Evolutionary conservation across 306 rosid species (phyloP).

Genomic region (Cicer cuneatum): DNA sequence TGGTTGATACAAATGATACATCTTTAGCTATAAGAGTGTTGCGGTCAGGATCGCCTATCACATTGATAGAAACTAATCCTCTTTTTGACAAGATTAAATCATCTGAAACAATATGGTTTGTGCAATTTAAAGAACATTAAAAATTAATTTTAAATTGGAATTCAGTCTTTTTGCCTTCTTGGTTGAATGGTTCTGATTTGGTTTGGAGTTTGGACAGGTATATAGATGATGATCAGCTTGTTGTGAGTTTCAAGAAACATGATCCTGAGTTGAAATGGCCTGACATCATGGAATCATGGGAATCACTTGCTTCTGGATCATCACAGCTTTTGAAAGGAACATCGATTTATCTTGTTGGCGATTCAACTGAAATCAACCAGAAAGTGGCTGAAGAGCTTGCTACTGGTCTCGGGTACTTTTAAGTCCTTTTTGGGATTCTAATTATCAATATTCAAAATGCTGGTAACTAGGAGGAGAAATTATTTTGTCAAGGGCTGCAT

Average conservation of each 20-base stretch:
- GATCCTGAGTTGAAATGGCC: constrained; percentile 95
- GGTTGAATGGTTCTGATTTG: constrained; percentile 37
- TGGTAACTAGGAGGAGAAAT: background rate
- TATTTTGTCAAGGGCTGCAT: background rate
- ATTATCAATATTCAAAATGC: constrained; percentile 27
- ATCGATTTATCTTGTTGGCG: constrained; percentile 83
- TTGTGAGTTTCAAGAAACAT: constrained; percentile 84
- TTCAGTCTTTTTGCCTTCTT: constrained; percentile 36
- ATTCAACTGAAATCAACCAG: constrained; percentile 79
- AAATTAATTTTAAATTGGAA: background rate
- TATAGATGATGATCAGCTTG: constrained; percentile 85
- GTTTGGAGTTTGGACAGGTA: constrained; percentile 59
- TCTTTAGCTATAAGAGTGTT: constrained; percentile 68
- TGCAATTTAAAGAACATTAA: constrained; percentile 35
- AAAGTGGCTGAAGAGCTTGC: constrained; percentile 90
- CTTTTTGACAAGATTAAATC: constrained; percentile 86
- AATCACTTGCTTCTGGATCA: constrained; percentile 77
- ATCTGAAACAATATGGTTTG: constrained; percentile 90
- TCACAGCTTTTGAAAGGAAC: constrained; percentile 81
- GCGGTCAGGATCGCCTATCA: constrained; percentile 61
- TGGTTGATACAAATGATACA: constrained; percentile 63
- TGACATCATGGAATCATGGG: constrained; percentile 86
- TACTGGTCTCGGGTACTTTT: constrained; percentile 78
- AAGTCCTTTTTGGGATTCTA: constrained; percentile 27
- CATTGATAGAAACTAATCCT: constrained; percentile 71